A percentile compares a stretch with the other conserved stretches of the same genome.
Evolutionary conservation across 257 asterid genomes (phyloP).

Genomic region (Thymus mandschuricus): DNA sequence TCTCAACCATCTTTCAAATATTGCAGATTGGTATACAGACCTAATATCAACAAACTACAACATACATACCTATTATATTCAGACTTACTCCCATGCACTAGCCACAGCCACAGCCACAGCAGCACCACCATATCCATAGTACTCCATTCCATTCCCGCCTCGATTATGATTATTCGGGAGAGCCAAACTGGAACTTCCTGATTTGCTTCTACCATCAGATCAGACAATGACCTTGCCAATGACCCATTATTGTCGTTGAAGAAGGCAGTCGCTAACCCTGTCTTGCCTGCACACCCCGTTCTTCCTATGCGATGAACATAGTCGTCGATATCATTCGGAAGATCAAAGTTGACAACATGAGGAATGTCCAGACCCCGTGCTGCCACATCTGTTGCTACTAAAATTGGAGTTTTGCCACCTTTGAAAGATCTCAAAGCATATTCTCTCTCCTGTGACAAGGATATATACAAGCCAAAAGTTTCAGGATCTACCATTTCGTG

Average conservation of each 20-base stretch:
- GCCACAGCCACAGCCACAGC: conserved; percentile 45
- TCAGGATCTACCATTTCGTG: not conserved
- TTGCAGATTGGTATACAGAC: too few relatives aligned
- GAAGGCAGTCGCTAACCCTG: conserved; percentile 78
- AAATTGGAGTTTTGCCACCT: conserved; percentile 67
- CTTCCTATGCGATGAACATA: conserved; percentile 82
- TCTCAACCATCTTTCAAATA: too few relatives aligned
- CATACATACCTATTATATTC: conserved; percentile 28
- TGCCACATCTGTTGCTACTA: conserved; percentile 83
- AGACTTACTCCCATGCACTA: conserved; percentile 72
- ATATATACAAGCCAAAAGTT: not conserved
- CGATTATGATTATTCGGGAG: conserved; percentile 50
- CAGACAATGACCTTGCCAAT: conserved; percentile 61
- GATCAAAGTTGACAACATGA: conserved; percentile 76
- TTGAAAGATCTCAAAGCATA: conserved; percentile 71
- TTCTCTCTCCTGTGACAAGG: conserved; percentile 62
- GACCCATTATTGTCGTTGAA: conserved; percentile 69
- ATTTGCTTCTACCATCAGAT: conserved; percentile 74
- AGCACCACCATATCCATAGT: conserved; percentile 43
- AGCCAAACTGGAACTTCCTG: conserved; percentile 89
- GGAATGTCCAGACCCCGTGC: conserved; percentile 89
- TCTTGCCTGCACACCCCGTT: conserved; percentile 78
- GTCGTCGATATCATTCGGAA: conserved; percentile 76
- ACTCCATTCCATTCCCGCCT: conserved; percentile 43
- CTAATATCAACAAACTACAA: not conserved